phyloP scores from a whole-genome alignment of 768 basidiomycete genomes.

The Tremella fuciformis region DNA sequence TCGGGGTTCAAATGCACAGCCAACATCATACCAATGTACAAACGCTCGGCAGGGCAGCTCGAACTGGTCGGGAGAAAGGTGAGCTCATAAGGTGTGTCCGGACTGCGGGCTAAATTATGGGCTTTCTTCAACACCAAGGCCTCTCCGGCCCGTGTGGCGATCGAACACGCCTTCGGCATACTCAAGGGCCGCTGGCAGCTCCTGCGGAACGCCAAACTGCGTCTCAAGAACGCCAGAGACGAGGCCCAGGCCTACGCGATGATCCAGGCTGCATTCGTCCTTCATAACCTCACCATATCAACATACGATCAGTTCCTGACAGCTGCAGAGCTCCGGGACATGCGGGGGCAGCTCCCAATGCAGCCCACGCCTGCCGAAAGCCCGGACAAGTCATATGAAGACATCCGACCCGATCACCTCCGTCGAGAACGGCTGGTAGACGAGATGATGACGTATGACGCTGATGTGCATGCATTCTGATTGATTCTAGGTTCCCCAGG shows the following conservation, averaged over 20 bases:
- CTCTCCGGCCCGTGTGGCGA: background rate
- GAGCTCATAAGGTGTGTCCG: background rate
- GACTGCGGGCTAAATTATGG: background rate
- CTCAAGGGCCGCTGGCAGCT: constrained; percentile 5
- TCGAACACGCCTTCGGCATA: constrained; percentile 8
- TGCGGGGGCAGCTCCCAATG: background rate
- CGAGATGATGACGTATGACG: constrained; percentile 1
- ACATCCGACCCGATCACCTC: background rate
- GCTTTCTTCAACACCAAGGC: constrained; percentile 1
- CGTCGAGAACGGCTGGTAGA: background rate
- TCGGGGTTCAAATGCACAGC: constrained; percentile 2
- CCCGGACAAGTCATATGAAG: background rate
- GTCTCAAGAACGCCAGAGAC: background rate
- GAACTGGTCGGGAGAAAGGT: constrained; percentile 1
- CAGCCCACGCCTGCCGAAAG: background rate
- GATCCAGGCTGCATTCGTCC: background rate
- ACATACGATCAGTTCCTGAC: background rate
- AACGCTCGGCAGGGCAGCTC: background rate
- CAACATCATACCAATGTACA: constrained; percentile 6
- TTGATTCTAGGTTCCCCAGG: no score
- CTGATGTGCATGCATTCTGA: background rate
- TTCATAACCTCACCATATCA: constrained; percentile 7
- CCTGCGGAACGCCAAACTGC: constrained; percentile 3
- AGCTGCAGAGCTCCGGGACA: background rate
- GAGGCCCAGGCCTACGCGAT: background rate